phyloP scores from a whole-genome alignment of 2,329 filamentous ascomycete genomes.

The Lachnellula hyalina region DNA sequence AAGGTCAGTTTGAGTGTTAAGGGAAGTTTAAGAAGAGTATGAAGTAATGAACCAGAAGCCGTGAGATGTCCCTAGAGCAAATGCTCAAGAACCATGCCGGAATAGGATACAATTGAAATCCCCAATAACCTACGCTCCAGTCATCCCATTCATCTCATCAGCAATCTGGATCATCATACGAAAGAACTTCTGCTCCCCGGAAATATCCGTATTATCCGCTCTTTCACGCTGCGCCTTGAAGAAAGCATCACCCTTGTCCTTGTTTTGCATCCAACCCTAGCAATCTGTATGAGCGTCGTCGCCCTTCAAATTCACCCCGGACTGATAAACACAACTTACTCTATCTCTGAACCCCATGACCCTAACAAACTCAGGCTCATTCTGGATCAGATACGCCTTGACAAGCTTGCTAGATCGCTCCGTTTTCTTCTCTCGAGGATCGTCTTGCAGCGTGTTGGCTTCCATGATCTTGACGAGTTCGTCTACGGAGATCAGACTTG shows the following conservation, averaged over 20 bases:
- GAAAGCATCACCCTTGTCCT: constrained; percentile 36
- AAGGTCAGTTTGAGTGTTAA: too few species aligned
- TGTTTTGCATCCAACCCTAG: constrained; percentile 40
- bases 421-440: constrained; percentile 1
- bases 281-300: not conserved
- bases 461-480: constrained; percentile 4
- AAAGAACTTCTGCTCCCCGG: constrained; percentile 32
- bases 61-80: too few species aligned
- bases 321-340: constrained; percentile 5
- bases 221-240: constrained; percentile 37
- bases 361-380: constrained; percentile 14
- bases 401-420: constrained; percentile 8
- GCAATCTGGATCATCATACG: constrained; percentile 40
- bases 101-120: too few species aligned
- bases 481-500: not conserved
- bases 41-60: too few species aligned
- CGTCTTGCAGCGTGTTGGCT: constrained; percentile 1
- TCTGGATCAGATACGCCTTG: constrained; percentile 16
- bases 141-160: constrained; percentile 35
- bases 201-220: constrained; percentile 32
- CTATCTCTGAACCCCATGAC: constrained; percentile 16
- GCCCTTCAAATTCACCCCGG: too few species aligned
- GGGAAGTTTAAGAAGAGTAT: not conserved
- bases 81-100: too few species aligned
- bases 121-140: not conserved